A percentile compares a stretch with the other conserved stretches of the same genome.
Conservation (phyloP, 805 yeast genomes). For the Schwanniomyces polymorphus region DNA sequence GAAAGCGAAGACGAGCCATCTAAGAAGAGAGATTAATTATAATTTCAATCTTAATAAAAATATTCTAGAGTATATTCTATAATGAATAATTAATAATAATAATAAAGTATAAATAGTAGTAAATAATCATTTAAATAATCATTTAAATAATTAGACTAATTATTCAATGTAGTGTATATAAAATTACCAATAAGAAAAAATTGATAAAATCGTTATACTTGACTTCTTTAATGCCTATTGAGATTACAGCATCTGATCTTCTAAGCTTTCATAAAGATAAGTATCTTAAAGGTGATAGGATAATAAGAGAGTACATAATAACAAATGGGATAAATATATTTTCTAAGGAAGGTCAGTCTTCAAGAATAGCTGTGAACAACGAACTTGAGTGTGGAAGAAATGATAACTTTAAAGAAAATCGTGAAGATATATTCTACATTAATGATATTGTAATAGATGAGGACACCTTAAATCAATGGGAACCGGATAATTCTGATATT, state of each 20-base stretch:
- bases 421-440: conserved; percentile 6
- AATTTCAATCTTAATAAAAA: not conserved
- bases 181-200: too few species aligned
- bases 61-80: not conserved
- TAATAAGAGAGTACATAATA: not conserved
- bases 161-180: too few species aligned
- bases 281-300: conserved; percentile 3
- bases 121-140: not conserved
- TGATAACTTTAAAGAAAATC: not conserved
- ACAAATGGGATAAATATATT: not conserved
- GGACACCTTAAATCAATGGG: conserved; percentile 14
- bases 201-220: too few species aligned
- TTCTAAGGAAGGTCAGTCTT: not conserved
- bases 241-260: conserved; percentile 12
- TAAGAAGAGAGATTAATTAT: conserved; percentile 14
- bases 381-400: not conserved
- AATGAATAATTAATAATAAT: not conserved
- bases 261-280: conserved; percentile 13
- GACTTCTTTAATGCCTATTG: not conserved
- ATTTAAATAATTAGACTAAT: not conserved
- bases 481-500: conserved; percentile 7
- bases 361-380: not conserved
- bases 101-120: not conserved
- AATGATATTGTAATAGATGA: conserved; percentile 17
- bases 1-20: conserved; percentile 9